phyloP scores from a whole-genome alignment of 495 filamentous ascomycete genomes.

The Gamarada debralockiae region DNA sequence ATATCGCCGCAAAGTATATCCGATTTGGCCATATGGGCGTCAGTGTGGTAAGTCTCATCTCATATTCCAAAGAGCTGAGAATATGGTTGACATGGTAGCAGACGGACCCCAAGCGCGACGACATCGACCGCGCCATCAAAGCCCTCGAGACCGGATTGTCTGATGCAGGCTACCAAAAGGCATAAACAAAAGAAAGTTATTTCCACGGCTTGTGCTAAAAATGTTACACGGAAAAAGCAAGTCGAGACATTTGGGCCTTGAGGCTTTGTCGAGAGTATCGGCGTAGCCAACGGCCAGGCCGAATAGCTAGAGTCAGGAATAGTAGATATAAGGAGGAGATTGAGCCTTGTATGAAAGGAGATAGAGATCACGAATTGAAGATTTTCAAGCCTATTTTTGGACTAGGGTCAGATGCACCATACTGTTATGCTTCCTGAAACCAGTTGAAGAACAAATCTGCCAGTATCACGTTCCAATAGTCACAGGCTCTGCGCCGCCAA shows the following conservation, averaged over 20 bases:
- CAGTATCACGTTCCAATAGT: too few relatives aligned
- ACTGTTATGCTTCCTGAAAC: too few relatives aligned
- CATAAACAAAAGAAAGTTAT: slow-evolving; percentile 26
- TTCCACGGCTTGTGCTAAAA: neutral
- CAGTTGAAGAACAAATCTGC: too few relatives aligned
- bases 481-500: too few relatives aligned
- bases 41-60: slow-evolving; percentile 57
- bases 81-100: slow-evolving; percentile 16
- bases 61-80: slow-evolving; percentile 6
- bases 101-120: slow-evolving; percentile 57
- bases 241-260: neutral
- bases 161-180: slow-evolving; percentile 64
- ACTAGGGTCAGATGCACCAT: too few relatives aligned
- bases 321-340: too few relatives aligned
- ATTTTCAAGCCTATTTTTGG: too few relatives aligned
- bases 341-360: too few relatives aligned
- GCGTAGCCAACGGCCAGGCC: too few relatives aligned
- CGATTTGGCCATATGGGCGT: slow-evolving; percentile 89
- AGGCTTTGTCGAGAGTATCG: too few relatives aligned
- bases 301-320: too few relatives aligned
- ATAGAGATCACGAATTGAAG: too few relatives aligned
- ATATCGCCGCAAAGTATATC: slow-evolving; percentile 68
- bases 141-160: slow-evolving; percentile 68
- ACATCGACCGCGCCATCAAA: slow-evolving; percentile 78
- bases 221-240: slow-evolving; percentile 8